phyloP scores from a whole-genome alignment of 2,329 filamentous ascomycete species.

The Penicillium sp. region DNA sequence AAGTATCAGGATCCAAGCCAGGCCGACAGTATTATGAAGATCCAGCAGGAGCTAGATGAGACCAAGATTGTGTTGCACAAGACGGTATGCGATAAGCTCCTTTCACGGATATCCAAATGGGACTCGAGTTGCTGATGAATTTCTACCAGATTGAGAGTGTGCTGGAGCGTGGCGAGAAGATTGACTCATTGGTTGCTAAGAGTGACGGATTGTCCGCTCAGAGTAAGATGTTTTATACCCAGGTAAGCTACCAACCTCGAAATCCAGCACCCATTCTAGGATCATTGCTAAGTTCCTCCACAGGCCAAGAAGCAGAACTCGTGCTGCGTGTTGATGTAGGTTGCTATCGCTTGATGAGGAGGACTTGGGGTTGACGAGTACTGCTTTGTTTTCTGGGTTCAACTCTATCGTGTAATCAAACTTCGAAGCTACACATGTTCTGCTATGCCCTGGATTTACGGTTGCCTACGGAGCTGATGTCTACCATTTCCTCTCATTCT shows the following conservation, averaged over 20 bases:
- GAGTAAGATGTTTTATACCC: constrained; percentile 96
- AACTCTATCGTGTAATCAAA: constrained; percentile 18
- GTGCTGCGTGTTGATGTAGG: constrained; percentile 67
- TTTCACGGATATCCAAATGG: neutral
- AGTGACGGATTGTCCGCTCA: constrained; percentile 84
- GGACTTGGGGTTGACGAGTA: neutral
- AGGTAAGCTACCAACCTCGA: constrained; percentile 55
- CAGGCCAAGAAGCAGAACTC: constrained; percentile 79
- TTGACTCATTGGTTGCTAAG: constrained; percentile 90
- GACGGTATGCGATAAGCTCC: constrained; percentile 64
- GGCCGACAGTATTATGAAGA: constrained; percentile 90
- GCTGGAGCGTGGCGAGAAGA: constrained; percentile 90
- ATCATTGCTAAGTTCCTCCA: constrained; percentile 29
- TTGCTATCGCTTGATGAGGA: neutral
- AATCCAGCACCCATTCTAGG: neutral
- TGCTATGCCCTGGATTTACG: constrained; percentile 7
- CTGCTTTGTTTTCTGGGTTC: constrained; percentile 7
- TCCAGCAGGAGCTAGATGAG: constrained; percentile 94
- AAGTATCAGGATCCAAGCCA: constrained; percentile 84
- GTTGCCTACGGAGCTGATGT: constrained; percentile 4
- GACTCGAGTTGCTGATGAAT: neutral
- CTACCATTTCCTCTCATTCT: neutral
- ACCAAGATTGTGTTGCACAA: constrained; percentile 97
- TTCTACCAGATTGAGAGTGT: constrained; percentile 34
- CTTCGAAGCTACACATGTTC: constrained; percentile 9